Base-by-base conservation (phyloP, 495 filamentous ascomycete species). In the Margaritispora aquatica region DNA sequence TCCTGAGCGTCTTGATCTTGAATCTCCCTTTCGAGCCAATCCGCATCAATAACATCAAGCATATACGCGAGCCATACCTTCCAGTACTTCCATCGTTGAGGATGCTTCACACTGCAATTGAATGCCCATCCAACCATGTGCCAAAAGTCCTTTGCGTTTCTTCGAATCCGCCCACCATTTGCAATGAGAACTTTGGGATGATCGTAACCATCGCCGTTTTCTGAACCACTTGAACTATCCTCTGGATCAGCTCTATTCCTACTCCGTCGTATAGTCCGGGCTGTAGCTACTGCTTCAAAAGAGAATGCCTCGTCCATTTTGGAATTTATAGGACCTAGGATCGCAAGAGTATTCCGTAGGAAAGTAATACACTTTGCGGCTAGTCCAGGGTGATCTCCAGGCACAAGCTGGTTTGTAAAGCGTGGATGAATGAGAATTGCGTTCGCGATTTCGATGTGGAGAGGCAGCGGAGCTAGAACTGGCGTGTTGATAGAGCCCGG, bases 121-220 rank as follows among this genome's bases (percentile, higher is more conserved):
- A 97, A 96, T 0, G 88, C 86, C 94, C 94, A 97, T 2, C 94
- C 94, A 0, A 93, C 84, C 0, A 88, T 80, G 41, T 87, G 82
- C 90, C 95, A 98, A 61, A 97, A 93, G 66, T 96, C 89, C 24
- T 87, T 83, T 0, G 85, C 89, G 20, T 82, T 77, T 17, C 73
- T 70, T 83, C 88, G 96, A 5, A 97, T 51, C 1, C 88, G 82
- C 10, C 82, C 81, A n/a, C 77, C 72, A 22, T 81, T 79, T 1
- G 83, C 86, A 26, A 92, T 71, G 0, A 80, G 75, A 17, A 79
- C 71, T 26, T 74, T 61, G 38, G 77, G 77, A 13, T 75, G 78
- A 2, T 70, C 67, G 56, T 74, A 66, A 15, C 74, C 69, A 10
- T 72, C 66, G 0, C 66, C 66, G 13, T 47, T 31, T n/a, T 68